Evolutionary conservation across 768 basidiomycete species (phyloP), one percentile per base, ranked within the genome.

Genomic region (Russula abietina): DNA sequence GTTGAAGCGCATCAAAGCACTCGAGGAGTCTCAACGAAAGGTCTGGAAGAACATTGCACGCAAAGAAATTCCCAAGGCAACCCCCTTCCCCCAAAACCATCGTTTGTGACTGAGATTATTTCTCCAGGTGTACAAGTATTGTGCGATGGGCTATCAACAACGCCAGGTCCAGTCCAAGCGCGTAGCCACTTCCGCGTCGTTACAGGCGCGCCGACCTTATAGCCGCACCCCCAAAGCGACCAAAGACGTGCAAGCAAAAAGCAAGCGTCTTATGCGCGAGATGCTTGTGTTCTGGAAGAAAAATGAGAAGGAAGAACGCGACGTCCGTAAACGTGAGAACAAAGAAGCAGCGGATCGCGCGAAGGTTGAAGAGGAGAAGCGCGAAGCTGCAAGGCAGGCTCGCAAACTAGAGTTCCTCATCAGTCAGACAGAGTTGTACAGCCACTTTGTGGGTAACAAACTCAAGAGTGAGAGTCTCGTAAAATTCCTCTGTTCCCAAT

Each of bases 381-480:
- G 96, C 46, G 97, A 99, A 75, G 89, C 91, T 14, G 89, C 94
- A 43, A 80, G 97, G 56, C 93, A 96, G 73, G 92, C 94, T 14
- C 83, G 96, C 68, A 98, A 98, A 74, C 84, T 99, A 28, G 97
- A 99, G 76, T 99, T 98, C 77, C 79, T 99, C 75, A 94, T 99
- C 74, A 98, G 92, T 62, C 96, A 98, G 75, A 98, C 97, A 4
- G 97, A 99, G 73, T 82, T 98, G 9, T 99, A 98, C 75, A 94
- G 92, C 68, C 97, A 99, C 77, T 98, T 99, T 81, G 94, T 99
- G 62, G 96, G 96, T 36, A 97, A 87, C 75, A 98, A 98, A 76
- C 82, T 93, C 57, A 91, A 91, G 74, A 93, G 91, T 91, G 73
- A 69, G 86, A 75, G 24, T 39, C 45, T 41, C 39, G 9, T 24